Evolutionary conservation across 176 grass and related monocot species (phyloP), one percentile per base, ranked within the genome.

Genomic region (Phragmites australis): DNA sequence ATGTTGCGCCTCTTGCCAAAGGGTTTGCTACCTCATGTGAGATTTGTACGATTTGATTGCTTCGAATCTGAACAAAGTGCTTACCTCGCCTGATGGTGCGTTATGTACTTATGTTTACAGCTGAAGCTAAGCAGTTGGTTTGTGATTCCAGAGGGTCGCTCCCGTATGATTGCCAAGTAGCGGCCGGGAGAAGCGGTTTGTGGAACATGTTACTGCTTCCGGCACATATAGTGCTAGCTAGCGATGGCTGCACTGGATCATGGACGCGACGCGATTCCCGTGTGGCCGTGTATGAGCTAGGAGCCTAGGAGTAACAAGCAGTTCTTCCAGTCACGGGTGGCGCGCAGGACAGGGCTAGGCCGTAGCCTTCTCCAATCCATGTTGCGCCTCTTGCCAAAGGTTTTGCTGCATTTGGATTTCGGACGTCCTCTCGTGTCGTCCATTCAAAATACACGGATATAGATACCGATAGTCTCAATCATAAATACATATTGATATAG

Each of bases 41-140:
- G 2, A 58, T 76, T 81, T 65, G 56, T 76, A 76, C 51, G 54
- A 12, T 54, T 77, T 25, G 65, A 66, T 51, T 72, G 70, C 15
- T 71, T 66, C 13, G 31, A 60, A 54, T 82, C 57, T 74, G 59
- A 60, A 65, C 59, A 75, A 62, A 27, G 17, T 74, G 17, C 17
- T 65, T 15, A 42, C 29, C 5, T 9, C 29, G 22, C 6, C 5
- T 9, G 3, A 63, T 41, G 41, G 7, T 52, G 59, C 59, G 18
- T 62, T 18, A 15, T 62, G 6, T 62, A 32, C 59, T 6, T 11
- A 32, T 47, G 25, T 46, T 49, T 34, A 45, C 22, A 14, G 26
- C 16, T 12, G 57, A 63, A 47, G 57, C 26, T 1, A 3, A 51
- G 27, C 46, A 6, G 46, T 34, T 51, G 47, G 10, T 10, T 48